Evolutionary conservation across 2,329 filamentous ascomycete species (phyloP), one percentile per base, ranked within the genome.

Genomic region (Ceratocystiopsis sp.): DNA sequence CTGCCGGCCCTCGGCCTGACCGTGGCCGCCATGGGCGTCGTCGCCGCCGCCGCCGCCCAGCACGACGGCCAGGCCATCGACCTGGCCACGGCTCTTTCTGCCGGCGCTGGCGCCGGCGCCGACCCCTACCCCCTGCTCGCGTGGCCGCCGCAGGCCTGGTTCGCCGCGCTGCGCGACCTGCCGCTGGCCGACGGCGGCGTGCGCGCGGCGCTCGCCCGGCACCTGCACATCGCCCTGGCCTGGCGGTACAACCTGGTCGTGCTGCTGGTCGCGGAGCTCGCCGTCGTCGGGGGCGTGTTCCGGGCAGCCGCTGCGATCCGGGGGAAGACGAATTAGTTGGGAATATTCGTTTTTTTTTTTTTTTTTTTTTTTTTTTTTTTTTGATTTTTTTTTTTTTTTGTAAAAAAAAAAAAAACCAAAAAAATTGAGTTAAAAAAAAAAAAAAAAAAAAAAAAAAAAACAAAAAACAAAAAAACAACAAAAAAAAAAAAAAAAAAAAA

Each of bases 61-160:
- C 56, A 55, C 41, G 29, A 43, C 1, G 52, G 52, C 2, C 60
- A 63, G 50, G 45, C 29, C 16, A 61, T 64, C 41, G 51, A 60
- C 45, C 42, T 52, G 15, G 18, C 42, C 2, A 34, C 55, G 3
- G 60, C 56, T 0, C 38, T n/a, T n/a, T n/a, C n/a, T n/a, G 42
- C 13, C 18, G 37, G 1, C 41, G 54, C 14, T n/a, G n/a, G n/a
- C n/a, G 38, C 51, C n/a, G 49, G 52, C 13, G 36, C 33, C 15
- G 18, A 29, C 5, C 48, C 52, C 4, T 64, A 64, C 40, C 52
- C 54, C 1, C 41, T 53, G 10, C 49, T 52, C 37, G 36, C 45
- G 10, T 64, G 62, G 62, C 60, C 61, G 16, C 61, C 62, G 16
- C 59, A 62, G 48, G 59, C 53, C 46, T 64, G 62, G 61, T 59